Percentiles rank a stretch among this genome's conserved stretches.
Evolutionary conservation across 1,139 yeast species (phyloP).

Genomic region (Suzukiozyma palmioleophila): DNA sequence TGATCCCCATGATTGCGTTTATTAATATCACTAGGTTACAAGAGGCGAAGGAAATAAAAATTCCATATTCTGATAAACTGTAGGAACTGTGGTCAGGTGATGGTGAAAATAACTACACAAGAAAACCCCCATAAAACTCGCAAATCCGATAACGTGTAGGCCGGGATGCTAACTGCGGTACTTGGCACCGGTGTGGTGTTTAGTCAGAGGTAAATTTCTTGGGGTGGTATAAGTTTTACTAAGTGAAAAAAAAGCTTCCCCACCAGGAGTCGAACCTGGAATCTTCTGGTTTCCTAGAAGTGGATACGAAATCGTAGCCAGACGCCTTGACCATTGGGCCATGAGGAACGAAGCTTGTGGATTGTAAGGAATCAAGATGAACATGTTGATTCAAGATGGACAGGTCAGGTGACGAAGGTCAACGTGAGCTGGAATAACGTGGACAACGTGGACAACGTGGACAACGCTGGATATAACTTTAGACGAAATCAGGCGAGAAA

Average conservation of each 20-base stretch:
- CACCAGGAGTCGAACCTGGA: slow-evolving; percentile 97
- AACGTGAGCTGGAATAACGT: too few species aligned
- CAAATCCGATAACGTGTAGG: not conserved
- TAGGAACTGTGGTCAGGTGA: not conserved
- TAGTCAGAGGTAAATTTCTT: too few species aligned
- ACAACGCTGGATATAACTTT: too few species aligned
- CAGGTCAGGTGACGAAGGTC: too few species aligned
- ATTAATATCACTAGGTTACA: too few species aligned
- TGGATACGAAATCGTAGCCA: slow-evolving; percentile 49
- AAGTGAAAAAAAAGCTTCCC: slow-evolving; percentile 59
- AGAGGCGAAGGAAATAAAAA: not conserved
- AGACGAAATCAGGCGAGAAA: too few species aligned
- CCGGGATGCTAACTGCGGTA: not conserved
- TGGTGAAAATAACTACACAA: too few species aligned
- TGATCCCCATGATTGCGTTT: slow-evolving; percentile 47
- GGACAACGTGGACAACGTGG: too few species aligned
- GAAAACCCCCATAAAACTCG: too few species aligned
- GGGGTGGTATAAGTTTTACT: not conserved
- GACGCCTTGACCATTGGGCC: slow-evolving; percentile 58
- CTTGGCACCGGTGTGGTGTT: slow-evolving; percentile 16
- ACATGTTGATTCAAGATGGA: too few species aligned
- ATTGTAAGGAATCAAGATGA: too few species aligned
- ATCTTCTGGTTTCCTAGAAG: slow-evolving; percentile 73
- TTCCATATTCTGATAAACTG: not conserved
- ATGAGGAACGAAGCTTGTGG: slow-evolving; percentile 46